phyloP scores from a whole-genome alignment of 805 yeast genomes.

The Zygosaccharomyces rouxii region DNA sequence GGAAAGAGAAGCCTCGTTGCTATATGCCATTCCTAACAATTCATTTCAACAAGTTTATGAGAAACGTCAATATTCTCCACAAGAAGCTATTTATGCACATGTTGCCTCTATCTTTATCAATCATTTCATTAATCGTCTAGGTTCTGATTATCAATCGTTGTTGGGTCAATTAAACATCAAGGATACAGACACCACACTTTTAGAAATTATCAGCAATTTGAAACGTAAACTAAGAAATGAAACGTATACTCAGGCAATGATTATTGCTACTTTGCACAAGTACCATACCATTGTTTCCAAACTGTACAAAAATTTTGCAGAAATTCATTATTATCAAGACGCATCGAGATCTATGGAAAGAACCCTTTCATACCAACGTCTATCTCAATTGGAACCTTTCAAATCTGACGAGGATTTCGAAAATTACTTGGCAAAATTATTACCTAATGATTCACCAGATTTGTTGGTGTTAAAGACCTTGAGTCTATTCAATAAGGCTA shows the following conservation, averaged over 20 bases:
- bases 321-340: slow-evolving; percentile 70
- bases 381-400: slow-evolving; percentile 71
- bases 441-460: slow-evolving; percentile 74
- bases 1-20: slow-evolving; percentile 86
- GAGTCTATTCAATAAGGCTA: slow-evolving; percentile 76
- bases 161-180: slow-evolving; percentile 57
- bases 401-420: slow-evolving; percentile 72
- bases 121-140: slow-evolving; percentile 90
- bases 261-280: slow-evolving; percentile 67
- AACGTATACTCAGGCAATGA: slow-evolving; percentile 83
- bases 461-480: slow-evolving; percentile 76
- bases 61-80: slow-evolving; percentile 75
- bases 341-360: slow-evolving; percentile 47
- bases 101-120: slow-evolving; percentile 88
- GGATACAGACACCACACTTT: slow-evolving; percentile 53
- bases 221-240: slow-evolving; percentile 89
- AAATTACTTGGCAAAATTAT: slow-evolving; percentile 56
- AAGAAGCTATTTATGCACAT: slow-evolving; percentile 92
- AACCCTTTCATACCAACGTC: slow-evolving; percentile 83
- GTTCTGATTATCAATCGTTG: slow-evolving; percentile 78
- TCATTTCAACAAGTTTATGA: slow-evolving; percentile 71
- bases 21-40: slow-evolving; percentile 87
- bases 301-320: slow-evolving; percentile 87
- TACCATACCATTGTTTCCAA: slow-evolving; percentile 71
- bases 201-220: slow-evolving; percentile 71